Base-by-base conservation (phyloP, 805 yeast species). In the Nakazawaea populi region DNA sequence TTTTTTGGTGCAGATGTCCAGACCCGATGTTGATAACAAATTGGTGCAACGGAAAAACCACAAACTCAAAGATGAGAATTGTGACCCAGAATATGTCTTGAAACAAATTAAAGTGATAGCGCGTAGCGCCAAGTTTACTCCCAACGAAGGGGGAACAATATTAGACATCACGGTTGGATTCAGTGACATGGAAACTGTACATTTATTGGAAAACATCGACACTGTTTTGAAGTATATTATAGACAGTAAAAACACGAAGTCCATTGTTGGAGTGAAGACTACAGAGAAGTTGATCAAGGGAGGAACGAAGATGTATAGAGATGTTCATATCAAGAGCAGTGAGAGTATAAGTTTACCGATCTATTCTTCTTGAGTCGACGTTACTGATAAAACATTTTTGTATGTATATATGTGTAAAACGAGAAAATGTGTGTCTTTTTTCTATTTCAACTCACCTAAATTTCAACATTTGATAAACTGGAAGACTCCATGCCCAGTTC, bases 261-360 rank as follows among this genome's bases (percentile, higher is more conserved):
- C 46, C 30, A 51, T 51, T 4, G 41, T 45, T 4, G 53, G 53
- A 5, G 43, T 48, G 18, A 68, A 68, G 49, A 64, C 62, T 12
- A 68, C 66, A 10, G 63, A 62, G 5, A 70, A 73, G 45, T 60
- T 80, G 4, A 62, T 82, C 31, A 70, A 70, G 51, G 67, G 68
- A 35, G 74, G 69, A 1, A 52, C 73, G 24, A 67, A 70, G 14
- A 74, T 74, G 39, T 68, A 86, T 10, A 72, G 65, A 10, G 77
- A 76, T 29, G 64, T 84, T 12, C 80, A 80, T 58, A 70, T 87
- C 40, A 86, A 85, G 64, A 82, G 89, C 0, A 73, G 79, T 44
- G 84, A 80, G 40, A 84, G 91, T 65, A 72, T 75, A 14, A 79
- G 87, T 63, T 67, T 87, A 56, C 92, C 91, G 1, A 68, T 85